Evolutionary conservation across 805 yeast genomes (phyloP).

Genomic region (Candida adriatica): DNA sequence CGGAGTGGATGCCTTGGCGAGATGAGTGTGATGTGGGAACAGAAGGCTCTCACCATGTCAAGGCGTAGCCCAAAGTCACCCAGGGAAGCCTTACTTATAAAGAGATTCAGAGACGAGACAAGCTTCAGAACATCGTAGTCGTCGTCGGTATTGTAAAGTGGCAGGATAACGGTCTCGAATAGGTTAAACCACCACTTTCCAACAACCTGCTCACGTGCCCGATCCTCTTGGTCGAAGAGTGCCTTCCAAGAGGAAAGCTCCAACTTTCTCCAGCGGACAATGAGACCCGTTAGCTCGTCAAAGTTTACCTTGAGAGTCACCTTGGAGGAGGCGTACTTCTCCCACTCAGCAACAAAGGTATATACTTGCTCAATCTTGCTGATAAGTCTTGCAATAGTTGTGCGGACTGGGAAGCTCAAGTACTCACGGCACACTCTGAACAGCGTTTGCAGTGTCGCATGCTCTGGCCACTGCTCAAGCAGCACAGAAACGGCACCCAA

Average conservation of each 20-base stretch:
- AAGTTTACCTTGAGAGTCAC: constrained; percentile 55
- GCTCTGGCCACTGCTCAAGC: constrained; percentile 84
- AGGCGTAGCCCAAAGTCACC: constrained; percentile 70
- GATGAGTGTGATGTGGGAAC: constrained; percentile 38
- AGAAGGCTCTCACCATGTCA: constrained; percentile 56
- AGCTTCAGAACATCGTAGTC: constrained; percentile 31
- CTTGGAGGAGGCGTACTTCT: constrained; percentile 77
- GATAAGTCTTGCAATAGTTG: constrained; percentile 72
- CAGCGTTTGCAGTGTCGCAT: constrained; percentile 75
- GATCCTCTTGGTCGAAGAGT: constrained; percentile 61
- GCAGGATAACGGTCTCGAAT: constrained; percentile 67
- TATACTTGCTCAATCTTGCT: constrained; percentile 84
- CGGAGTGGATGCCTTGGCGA: constrained; percentile 23
- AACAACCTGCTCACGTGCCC: constrained; percentile 35
- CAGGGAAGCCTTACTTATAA: constrained; percentile 63
- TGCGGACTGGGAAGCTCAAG: constrained; percentile 48
- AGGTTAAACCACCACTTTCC: constrained; percentile 92
- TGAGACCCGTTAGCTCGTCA: constrained; percentile 54
- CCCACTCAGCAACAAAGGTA: constrained; percentile 85
- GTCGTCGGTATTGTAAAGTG: constrained; percentile 31
- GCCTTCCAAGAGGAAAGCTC: constrained; percentile 85
- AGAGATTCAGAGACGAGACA: constrained; percentile 60
- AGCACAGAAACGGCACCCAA: constrained; percentile 40
- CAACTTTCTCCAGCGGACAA: constrained; percentile 85
- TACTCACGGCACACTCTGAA: constrained; percentile 59